Percentiles rank a stretch among this genome's conserved stretches.
Evolutionary conservation across 2,329 filamentous ascomycete species (phyloP).

Genomic region (Cadophora gregata): DNA sequence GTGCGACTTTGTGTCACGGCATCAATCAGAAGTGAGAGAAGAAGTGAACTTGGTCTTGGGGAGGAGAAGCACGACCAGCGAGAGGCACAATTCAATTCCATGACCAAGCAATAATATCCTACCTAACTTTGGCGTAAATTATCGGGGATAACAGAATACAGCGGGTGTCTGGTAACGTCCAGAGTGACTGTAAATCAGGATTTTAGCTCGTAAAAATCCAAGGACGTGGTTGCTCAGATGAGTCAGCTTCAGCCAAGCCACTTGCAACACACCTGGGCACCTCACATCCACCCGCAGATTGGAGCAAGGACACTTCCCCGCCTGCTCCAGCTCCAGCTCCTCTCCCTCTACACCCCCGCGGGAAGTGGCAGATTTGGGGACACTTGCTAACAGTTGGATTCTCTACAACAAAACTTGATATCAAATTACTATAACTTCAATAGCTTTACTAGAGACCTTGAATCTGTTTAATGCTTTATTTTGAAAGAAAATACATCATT

Average conservation of each 20-base stretch:
- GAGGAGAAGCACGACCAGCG: not conserved
- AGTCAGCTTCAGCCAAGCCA: slow-evolving; percentile 11
- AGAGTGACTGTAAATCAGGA: not conserved
- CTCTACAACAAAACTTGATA: no score
- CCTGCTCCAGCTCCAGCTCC: not conserved
- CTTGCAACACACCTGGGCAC: not conserved
- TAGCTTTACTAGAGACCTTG: no score
- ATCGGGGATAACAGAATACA: not conserved
- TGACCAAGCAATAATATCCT: not conserved
- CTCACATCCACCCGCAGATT: not conserved
- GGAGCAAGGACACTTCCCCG: not conserved
- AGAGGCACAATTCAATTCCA: not conserved
- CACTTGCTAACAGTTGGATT: no score
- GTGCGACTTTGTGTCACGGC: slow-evolving; percentile 11
- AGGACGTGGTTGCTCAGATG: not conserved
- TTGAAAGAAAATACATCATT: no score
- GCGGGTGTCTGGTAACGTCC: not conserved
- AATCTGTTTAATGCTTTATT: no score
- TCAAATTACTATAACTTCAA: no score
- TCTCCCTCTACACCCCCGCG: not conserved
- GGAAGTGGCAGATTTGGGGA: no score
- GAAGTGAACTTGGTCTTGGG: not conserved
- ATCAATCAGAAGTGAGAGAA: not conserved
- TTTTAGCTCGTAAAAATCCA: not conserved
- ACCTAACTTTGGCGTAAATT: not conserved